These are phyloP conservation scores for Melanogaster broomeanus DNA, from an alignment of 768 basidiomycete species.

Conservation along the genomic window DNA sequence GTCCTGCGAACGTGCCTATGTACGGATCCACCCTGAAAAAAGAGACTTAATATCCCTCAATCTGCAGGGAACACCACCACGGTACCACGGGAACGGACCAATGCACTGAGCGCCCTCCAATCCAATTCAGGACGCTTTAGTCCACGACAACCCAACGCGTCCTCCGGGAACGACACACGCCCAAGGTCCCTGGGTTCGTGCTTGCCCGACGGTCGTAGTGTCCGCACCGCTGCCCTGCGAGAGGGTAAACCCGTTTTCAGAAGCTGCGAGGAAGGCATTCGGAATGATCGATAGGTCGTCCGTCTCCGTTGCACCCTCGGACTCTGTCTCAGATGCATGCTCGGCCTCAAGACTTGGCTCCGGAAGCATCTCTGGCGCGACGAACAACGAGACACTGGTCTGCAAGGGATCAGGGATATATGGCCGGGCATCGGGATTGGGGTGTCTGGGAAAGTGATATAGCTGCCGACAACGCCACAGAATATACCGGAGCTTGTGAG, in stretches of 20 bases:
- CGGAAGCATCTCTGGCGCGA: conserved; percentile 19
- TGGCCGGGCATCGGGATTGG: background rate
- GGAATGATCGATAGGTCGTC: conserved; percentile 2
- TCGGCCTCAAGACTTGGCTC: background rate
- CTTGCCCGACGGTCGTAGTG: background rate
- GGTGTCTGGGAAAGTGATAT: conserved; percentile 38
- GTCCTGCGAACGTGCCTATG: too few relatives aligned
- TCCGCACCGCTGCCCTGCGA: conserved; percentile 20
- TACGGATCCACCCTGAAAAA: too few relatives aligned
- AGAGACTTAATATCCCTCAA: too few relatives aligned
- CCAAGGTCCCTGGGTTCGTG: conserved; percentile 35
- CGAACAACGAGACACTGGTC: conserved; percentile 24
- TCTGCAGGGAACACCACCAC: too few relatives aligned
- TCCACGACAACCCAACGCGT: conserved; percentile 19
- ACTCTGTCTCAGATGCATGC: background rate
- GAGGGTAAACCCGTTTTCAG: conserved; percentile 55
- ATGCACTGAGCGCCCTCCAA: too few relatives aligned
- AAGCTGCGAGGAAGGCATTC: conserved; percentile 45
- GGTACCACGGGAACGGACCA: too few relatives aligned
- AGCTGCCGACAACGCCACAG: conserved; percentile 34
- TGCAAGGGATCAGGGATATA: conserved; percentile 4
- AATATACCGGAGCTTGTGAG: background rate
- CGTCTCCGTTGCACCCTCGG: background rate
- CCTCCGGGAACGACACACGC: conserved; percentile 43
- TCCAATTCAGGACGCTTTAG: background rate